Evolutionary conservation across 305 asterid species (phyloP), one percentile per base, ranked within the genome.

Genomic region (Solanum aculeatissimum): DNA sequence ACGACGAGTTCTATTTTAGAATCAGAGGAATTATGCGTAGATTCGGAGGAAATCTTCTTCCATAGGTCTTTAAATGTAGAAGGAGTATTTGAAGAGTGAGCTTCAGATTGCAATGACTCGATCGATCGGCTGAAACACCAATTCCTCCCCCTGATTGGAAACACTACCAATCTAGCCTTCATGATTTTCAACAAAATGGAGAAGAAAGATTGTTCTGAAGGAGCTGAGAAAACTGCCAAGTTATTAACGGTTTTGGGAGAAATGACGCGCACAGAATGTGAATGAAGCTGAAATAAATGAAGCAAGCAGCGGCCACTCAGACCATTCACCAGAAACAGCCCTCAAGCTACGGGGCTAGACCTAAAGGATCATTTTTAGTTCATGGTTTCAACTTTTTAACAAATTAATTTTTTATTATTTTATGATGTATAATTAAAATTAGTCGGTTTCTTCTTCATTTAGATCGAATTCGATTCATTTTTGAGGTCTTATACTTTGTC

Each of bases 121-220:
- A 92, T 74, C 86, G 95, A 89, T 82, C 92, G 93, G 88, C 92
- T 91, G 87, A 97, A 97, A 77, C 96, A 95, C 99, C 99, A 97
- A 81, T 92, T 97, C 88, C 97, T 94, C 54, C 99, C 98, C 86
- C 84, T 93, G 84, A 97, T 91, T 43, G 98, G 99, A 82, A 97
- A 95, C 88, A 91, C 96, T 85, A 97, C 93, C 80, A 97, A 74
- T 75, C 93, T 93, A 43, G 95, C 95, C 91, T 93, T 95, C 97
- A 93, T 94, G 81, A 55, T 91, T 51, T 45, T 32, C 60, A 60
- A 40, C 23, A 25, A 60, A 19, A 27, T 47, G 81, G 1, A 23
- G 15, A 75, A 66, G 0, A 45, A 77, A 51, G 47, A 25, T 75
- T 49, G 27, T 15, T 75, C 2, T 29, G 32, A 47, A 51, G 69